phyloP scores from a whole-genome alignment of 2,329 filamentous ascomycete genomes.

The Raffaelea deltoideospora region DNA sequence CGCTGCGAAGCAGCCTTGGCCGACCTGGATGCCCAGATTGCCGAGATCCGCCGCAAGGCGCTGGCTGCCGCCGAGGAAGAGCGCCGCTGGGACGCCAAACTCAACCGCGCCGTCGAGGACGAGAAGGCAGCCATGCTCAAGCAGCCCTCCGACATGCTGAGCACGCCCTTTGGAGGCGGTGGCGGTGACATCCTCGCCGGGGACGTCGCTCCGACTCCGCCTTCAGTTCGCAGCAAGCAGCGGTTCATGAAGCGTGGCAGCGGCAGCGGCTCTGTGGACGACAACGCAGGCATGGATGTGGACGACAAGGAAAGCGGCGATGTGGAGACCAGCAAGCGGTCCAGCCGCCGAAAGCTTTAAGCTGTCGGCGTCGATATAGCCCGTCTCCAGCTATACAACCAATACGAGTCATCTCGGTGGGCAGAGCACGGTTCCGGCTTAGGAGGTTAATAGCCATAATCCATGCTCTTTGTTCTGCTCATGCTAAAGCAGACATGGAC shows the following conservation, averaged over 20 bases:
- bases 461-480: too few relatives aligned
- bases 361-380: too few relatives aligned
- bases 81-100: constrained; percentile 27
- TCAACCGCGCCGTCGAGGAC: constrained; percentile 33
- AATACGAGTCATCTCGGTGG: too few relatives aligned
- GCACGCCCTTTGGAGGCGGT: background rate
- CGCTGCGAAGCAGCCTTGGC: constrained; percentile 60
- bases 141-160: background rate
- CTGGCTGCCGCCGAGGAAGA: constrained; percentile 34
- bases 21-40: constrained; percentile 64
- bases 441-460: too few relatives aligned
- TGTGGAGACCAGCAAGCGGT: constrained; percentile 31
- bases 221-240: constrained; percentile 3
- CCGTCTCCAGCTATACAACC: too few relatives aligned
- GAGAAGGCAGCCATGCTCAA: constrained; percentile 18
- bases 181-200: constrained; percentile 11
- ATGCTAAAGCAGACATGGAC: too few relatives aligned
- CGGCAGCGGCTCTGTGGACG: background rate
- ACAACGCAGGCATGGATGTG: constrained; percentile 30
- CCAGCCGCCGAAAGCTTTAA: constrained; percentile 39
- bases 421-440: too few relatives aligned
- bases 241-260: constrained; percentile 20
- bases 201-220: constrained; percentile 1
- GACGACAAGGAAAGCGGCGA: constrained; percentile 32
- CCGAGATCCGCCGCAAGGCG: constrained; percentile 45